A percentile compares a stretch with the other conserved stretches of the same genome.
phyloP scores from a whole-genome alignment of 306 rosid genomes.

The Sicyos baderoa region DNA sequence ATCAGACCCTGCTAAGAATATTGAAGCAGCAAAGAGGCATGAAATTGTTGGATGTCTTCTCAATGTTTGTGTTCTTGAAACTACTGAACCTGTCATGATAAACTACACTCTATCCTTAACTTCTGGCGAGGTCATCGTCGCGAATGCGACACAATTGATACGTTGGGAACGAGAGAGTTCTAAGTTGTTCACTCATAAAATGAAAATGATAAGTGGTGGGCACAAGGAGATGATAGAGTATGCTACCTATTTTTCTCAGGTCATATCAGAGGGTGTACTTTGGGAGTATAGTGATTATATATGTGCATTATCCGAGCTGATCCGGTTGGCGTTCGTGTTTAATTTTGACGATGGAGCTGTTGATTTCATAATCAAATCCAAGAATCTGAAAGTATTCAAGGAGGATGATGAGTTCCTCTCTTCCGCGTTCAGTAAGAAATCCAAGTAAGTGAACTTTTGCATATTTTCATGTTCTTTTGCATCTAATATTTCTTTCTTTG shows the following conservation, averaged over 20 bases:
- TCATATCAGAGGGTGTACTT: conserved; percentile 44
- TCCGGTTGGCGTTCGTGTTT: conserved; percentile 45
- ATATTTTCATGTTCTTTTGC: neutral
- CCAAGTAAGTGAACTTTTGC: conserved; percentile 8
- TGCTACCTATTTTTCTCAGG: conserved; percentile 53
- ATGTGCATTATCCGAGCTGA: conserved; percentile 42
- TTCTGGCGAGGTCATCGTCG: conserved; percentile 29
- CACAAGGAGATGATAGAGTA: conserved; percentile 29
- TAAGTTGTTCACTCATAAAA: conserved; percentile 32
- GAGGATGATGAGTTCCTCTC: conserved; percentile 58
- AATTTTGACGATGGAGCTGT: conserved; percentile 48
- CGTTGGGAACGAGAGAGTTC: conserved; percentile 38
- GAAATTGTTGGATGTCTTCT: conserved; percentile 43
- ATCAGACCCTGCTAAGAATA: conserved; percentile 38
- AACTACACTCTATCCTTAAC: conserved; percentile 36
- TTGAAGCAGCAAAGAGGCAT: conserved; percentile 47
- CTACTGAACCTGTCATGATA: conserved; percentile 31
- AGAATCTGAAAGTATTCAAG: conserved; percentile 44
- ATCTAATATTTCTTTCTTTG: neutral
- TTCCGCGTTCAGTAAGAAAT: conserved; percentile 25
- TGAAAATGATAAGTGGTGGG: conserved; percentile 27
- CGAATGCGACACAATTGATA: conserved; percentile 30
- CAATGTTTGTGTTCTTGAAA: conserved; percentile 32
- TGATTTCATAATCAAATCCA: conserved; percentile 51
- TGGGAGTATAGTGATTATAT: conserved; percentile 43